phyloP scores from a whole-genome alignment of 2,329 filamentous ascomycete genomes.

The Metarhizium humberi region DNA sequence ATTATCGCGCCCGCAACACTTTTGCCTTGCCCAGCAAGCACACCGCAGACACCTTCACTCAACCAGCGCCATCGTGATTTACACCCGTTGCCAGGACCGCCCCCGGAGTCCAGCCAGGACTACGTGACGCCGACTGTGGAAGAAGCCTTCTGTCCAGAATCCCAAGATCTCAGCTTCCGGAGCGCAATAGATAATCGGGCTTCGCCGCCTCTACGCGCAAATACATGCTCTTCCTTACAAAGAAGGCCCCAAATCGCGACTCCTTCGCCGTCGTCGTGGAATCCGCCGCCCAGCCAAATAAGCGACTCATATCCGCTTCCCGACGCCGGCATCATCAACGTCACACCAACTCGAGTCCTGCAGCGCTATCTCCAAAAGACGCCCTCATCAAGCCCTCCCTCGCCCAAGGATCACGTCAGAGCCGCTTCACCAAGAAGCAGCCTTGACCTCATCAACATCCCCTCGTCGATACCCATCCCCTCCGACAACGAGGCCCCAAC shows the following conservation, averaged over 20 bases:
- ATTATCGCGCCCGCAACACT: background rate
- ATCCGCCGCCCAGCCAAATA: slow-evolving; percentile 38
- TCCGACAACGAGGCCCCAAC: background rate
- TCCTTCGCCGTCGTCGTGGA: slow-evolving; percentile 27
- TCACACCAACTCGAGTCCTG: slow-evolving; percentile 41
- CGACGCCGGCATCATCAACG: slow-evolving; percentile 15
- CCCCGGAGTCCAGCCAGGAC: slow-evolving; percentile 6
- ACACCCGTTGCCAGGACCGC: background rate
- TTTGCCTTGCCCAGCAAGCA: background rate
- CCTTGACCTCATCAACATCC: slow-evolving; percentile 7
- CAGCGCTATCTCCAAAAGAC: slow-evolving; percentile 35
- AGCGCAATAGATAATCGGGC: slow-evolving; percentile 35
- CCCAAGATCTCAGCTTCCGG: slow-evolving; percentile 33
- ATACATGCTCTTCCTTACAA: slow-evolving; percentile 4
- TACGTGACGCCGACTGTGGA: slow-evolving; percentile 9
- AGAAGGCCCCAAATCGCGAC: slow-evolving; percentile 5
- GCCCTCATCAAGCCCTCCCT: background rate
- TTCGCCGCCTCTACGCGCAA: slow-evolving; percentile 18
- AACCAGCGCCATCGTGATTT: too few species aligned
- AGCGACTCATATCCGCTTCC: slow-evolving; percentile 43
- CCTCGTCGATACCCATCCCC: slow-evolving; percentile 5
- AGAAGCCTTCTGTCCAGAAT: slow-evolving; percentile 19
- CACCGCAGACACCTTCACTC: background rate
- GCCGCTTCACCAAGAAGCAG: background rate
- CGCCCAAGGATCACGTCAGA: slow-evolving; percentile 9